phyloP scores from a whole-genome alignment of 768 basidiomycete genomes.

The Leccinum subgranulosum region DNA sequence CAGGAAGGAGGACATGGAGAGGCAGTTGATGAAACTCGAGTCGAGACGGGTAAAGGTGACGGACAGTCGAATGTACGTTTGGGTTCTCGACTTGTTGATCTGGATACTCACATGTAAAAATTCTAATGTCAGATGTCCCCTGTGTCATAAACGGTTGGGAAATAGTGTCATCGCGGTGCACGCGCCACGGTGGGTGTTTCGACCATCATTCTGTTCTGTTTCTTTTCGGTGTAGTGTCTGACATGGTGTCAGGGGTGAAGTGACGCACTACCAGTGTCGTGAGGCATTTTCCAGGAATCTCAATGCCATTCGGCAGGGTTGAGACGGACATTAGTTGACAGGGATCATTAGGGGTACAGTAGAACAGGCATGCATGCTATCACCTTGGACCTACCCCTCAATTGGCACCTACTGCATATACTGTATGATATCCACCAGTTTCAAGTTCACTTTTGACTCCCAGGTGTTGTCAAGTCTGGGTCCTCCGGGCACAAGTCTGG shows the following conservation, averaged over 20 bases:
- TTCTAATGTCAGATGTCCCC: conserved; percentile 68
- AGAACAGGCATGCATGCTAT: no score
- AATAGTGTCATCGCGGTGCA: conserved; percentile 94
- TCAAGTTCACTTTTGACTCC: no score
- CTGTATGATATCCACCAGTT: no score
- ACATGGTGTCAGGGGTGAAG: conserved; percentile 69
- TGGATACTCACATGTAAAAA: background rate
- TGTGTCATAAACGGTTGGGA: conserved; percentile 92
- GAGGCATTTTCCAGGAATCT: conserved; percentile 70
- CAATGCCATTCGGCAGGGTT: conserved; percentile 34
- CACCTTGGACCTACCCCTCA: no score
- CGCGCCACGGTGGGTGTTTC: conserved; percentile 63
- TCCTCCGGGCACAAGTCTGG: no score
- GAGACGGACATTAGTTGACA: background rate
- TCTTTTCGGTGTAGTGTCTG: background rate
- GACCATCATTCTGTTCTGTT: background rate
- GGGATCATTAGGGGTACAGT: no score
- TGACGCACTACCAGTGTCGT: conserved; percentile 95
- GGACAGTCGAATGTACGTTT: conserved; percentile 85
- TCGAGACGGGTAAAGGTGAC: conserved; percentile 82
- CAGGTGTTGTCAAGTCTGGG: no score
- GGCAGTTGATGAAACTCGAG: conserved; percentile 73
- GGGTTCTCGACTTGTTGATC: no score
- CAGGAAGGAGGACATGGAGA: conserved; percentile 73
- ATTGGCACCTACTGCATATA: no score